Evolutionary conservation across 2,329 filamentous ascomycete species (phyloP), one percentile per base, ranked within the genome.

Genomic region (Stemphylium lycopersici): DNA sequence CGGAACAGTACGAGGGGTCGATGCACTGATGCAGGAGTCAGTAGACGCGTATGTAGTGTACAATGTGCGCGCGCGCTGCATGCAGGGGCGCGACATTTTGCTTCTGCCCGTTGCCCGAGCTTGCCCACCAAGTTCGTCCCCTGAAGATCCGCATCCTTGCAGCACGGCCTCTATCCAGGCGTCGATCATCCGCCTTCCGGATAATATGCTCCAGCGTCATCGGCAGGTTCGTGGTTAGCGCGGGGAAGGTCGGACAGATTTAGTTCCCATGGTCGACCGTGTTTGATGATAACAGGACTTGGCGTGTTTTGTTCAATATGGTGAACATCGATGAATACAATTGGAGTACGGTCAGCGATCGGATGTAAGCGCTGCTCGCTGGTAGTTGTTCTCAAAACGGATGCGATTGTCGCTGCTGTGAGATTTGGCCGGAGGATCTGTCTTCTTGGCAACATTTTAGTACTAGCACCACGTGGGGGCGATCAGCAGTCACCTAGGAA

Each of bases 171-270:
- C 3, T 24, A 33, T 32, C 42, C 36, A 46, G 40, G 20, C 20
- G 48, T 46, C 52, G 52, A 52, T 52, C 52, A 41, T 52, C 37
- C 42, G 41, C 37, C 37, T 42, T 38, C 15, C 36, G 31, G 36
- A 42, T 15, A 29, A 39, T 34, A 34, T 24, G 34, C 18, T 16
- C 24, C 34, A 40, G 20, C 26, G 24, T 18, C 18, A 47, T 29
- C 33, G 41, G 34, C 34, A 52, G 34, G 16, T 37, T 37, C 22
- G 26, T 29, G 12, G 39, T 15, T 40, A 52, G 41, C 15, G 41
- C 15, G 24, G 31, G 20, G 3, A 46, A n/a, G 18, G 15, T 26
- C 37, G 39, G 15, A 26, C 34, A 11, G 31, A 26, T 24, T 16
- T 13, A 26, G 37, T 36, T 40, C 22, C 10, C 36, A 20, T 48